Evolutionary conservation across 1,139 yeast genomes (phyloP).

Genomic region (Arxiozyma heterogenica): DNA sequence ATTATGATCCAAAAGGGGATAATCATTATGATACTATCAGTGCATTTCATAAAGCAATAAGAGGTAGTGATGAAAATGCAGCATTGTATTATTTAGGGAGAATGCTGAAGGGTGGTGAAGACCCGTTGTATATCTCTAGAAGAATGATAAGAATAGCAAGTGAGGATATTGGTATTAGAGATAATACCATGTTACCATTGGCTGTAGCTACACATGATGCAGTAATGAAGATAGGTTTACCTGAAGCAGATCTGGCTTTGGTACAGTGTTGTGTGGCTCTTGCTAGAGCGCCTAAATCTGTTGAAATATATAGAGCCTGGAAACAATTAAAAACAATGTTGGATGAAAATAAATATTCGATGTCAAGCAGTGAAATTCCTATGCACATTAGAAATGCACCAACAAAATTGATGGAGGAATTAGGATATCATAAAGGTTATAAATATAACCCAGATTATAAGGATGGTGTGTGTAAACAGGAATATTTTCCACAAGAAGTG

Average conservation of each 20-base stretch:
- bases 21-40: constrained; percentile 90
- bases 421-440: constrained; percentile 78
- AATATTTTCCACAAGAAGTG: constrained; percentile 52
- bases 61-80: constrained; percentile 87
- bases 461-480: constrained; percentile 66
- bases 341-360: constrained; percentile 47
- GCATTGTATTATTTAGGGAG: constrained; percentile 76
- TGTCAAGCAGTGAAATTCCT: constrained; percentile 59
- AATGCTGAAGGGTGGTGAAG: constrained; percentile 90
- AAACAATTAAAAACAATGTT: constrained; percentile 52
- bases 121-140: constrained; percentile 83
- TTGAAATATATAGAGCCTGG: constrained; percentile 74
- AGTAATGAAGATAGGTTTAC: constrained; percentile 88
- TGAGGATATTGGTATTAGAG: constrained; percentile 80
- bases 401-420: constrained; percentile 74
- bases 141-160: constrained; percentile 89
- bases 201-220: constrained; percentile 82
- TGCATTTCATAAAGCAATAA: constrained; percentile 82
- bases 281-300: constrained; percentile 79
- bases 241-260: constrained; percentile 82
- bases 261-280: constrained; percentile 90
- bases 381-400: constrained; percentile 90
- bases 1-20: constrained; percentile 85
- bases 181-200: constrained; percentile 77
- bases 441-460: constrained; percentile 77